Evolutionary conservation across 805 yeast genomes (phyloP), one percentile per base, ranked within the genome.

Genomic region (fission yeast (Schizosaccharomyces pombe)): DNA sequence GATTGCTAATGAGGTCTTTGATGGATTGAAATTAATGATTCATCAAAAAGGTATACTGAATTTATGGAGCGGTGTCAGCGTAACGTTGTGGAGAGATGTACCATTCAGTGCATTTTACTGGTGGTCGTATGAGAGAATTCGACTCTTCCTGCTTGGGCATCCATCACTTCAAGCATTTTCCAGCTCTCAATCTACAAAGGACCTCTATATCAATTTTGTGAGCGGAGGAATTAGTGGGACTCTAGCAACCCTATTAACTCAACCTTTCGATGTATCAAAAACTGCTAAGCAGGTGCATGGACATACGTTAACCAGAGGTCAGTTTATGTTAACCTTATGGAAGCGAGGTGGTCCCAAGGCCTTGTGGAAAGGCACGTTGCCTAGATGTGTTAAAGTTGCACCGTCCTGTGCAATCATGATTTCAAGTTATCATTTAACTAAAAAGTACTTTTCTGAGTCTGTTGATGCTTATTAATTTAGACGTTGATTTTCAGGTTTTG

Each of bases 321-420:
- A 30, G 22, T 19, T 30, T 2, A 72, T 91, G 67, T 62, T 65
- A 31, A 70, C 73, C 28, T 87, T 91, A 37, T 72, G 76, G 55
- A 72, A 66, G 59, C 73, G 68, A 22, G 98, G 91, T 66, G 98
- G 98, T 0, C 52, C 76, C n/a, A 63, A 71, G 3, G 89, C 96
- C 0, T 68, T 91, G n/a, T 91, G 82, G 63, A 83, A 84, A 37
- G 98, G 98, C 0, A 68, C 86, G 39, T 70, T 76, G 1, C 97
- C 97, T 0, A 74, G 98, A 59, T 75, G 89, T 5, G 68, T 89
- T 65, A 91, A 91, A 64, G 82, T 91, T 29, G 95, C 96, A 0
- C 97, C 98, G 9, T 80, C 95, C 14, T 91, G 98, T 73, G 98
- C 98, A 1, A 89, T 91, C 39, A 91, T 91, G 98, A 86, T 91